Conservation (phyloP, 768 basidiomycete genomes). For the Sutorius australiensis region DNA sequence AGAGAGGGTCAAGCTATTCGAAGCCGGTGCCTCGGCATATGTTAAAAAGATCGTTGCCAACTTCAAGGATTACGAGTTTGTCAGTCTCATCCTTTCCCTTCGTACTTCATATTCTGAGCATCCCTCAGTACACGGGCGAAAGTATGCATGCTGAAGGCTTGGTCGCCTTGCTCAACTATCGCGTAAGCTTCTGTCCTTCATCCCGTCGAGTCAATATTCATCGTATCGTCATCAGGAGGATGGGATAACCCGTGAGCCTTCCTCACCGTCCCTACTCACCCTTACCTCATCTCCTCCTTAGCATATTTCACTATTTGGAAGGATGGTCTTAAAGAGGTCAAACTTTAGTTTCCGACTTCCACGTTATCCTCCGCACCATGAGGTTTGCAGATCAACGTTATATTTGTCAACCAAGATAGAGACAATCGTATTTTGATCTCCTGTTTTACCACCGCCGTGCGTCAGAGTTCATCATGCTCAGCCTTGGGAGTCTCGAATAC, state of each 20-base stretch:
- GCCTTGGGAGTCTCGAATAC: conserved; percentile 26
- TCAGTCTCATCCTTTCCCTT: conserved; percentile 34
- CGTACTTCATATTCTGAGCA: background rate
- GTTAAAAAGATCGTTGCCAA: conserved; percentile 88
- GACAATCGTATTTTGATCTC: conserved; percentile 14
- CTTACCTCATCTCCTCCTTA: conserved; percentile 26
- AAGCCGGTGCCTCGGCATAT: conserved; percentile 70
- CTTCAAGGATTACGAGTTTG: conserved; percentile 95
- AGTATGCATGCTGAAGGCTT: conserved; percentile 85
- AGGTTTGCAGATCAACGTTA: conserved; percentile 12
- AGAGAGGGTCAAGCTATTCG: conserved; percentile 68
- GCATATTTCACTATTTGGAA: conserved; percentile 97
- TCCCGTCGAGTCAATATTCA: conserved; percentile 5
- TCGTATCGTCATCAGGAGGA: conserved; percentile 49
- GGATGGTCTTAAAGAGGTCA: conserved; percentile 81
- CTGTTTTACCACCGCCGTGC: conserved; percentile 11
- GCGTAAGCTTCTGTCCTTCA: conserved; percentile 42
- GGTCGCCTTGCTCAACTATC: conserved; percentile 93
- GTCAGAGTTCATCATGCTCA: conserved; percentile 31
- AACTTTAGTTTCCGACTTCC: conserved; percentile 44
- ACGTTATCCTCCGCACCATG: background rate
- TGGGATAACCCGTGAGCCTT: conserved; percentile 70
- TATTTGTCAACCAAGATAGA: conserved; percentile 21
- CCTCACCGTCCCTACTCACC: background rate
- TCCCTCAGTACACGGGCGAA: conserved; percentile 62